phyloP scores from a whole-genome alignment of 2,329 filamentous ascomycete genomes.

The Cercospora janseana region DNA sequence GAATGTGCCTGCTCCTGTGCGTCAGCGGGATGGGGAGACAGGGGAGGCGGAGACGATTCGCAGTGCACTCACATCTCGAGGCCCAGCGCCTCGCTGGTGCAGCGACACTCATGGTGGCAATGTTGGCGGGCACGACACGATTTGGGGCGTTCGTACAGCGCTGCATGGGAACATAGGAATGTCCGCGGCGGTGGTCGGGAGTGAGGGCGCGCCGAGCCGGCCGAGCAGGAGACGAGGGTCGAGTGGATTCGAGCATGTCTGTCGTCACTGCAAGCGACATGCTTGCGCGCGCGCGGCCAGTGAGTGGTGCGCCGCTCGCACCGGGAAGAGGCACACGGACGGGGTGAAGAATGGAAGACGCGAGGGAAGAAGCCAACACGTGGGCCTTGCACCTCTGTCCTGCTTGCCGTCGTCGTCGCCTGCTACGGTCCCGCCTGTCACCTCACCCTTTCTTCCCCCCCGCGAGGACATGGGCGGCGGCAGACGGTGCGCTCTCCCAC shows the following conservation, averaged over 20 bases:
- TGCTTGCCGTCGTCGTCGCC: neutral
- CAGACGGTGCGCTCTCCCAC: no score
- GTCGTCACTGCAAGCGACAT: constrained; percentile 4
- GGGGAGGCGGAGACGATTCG: constrained; percentile 9
- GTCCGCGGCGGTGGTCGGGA: constrained; percentile 5
- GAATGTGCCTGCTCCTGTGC: constrained; percentile 8
- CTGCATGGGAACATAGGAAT: no score
- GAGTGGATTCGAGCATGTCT: neutral
- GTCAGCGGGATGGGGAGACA: constrained; percentile 3
- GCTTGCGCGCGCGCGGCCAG: neutral
- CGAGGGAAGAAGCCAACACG: constrained; percentile 6
- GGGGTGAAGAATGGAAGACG: neutral
- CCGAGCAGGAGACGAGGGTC: neutral
- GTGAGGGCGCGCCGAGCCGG: neutral
- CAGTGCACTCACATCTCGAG: constrained; percentile 54
- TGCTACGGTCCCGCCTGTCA: neutral
- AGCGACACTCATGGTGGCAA: constrained; percentile 61
- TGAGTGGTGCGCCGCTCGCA: neutral
- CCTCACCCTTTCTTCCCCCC: no score
- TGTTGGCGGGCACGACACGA: neutral
- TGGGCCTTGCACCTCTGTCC: neutral
- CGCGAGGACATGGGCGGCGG: no score
- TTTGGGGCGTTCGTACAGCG: no score
- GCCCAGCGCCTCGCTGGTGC: constrained; percentile 62
- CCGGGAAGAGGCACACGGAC: neutral